Evolutionary conservation across 345 rosid genomes (phyloP).

Genomic region (Citrus inodora): DNA sequence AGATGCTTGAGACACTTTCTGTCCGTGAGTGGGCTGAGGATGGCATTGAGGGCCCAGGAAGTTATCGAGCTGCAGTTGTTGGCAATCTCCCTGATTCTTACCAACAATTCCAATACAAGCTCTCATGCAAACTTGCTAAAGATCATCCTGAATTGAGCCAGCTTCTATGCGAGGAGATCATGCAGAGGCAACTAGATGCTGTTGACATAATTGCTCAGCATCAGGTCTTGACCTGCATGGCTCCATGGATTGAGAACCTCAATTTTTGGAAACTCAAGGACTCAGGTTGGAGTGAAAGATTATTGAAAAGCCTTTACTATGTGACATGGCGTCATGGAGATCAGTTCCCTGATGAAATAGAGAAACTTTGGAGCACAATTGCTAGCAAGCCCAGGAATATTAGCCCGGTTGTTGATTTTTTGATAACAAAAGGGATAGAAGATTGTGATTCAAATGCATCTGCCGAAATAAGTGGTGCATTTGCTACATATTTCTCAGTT

Average conservation of each 20-base stretch:
- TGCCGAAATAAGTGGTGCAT: slow-evolving; percentile 98
- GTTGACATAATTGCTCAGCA: slow-evolving; percentile 99
- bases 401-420: slow-evolving; percentile 93
- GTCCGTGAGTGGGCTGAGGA: slow-evolving; percentile 98
- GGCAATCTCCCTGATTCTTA: slow-evolving; percentile 99
- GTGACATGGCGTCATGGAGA: slow-evolving; percentile 99
- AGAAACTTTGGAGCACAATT: slow-evolving; percentile 97
- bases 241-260: slow-evolving; percentile 99
- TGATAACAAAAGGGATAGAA: slow-evolving; percentile 95
- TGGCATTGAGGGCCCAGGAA: slow-evolving; percentile 85
- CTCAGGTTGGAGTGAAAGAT: slow-evolving; percentile 97
- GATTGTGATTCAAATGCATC: slow-evolving; percentile 99
- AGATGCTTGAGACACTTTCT: slow-evolving; percentile 99
- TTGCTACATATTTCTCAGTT: slow-evolving; percentile 98
- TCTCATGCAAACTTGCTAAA: slow-evolving; percentile 94
- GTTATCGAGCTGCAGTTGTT: slow-evolving; percentile 97
- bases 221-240: slow-evolving; percentile 99
- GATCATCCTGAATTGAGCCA: slow-evolving; percentile 96
- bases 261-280: slow-evolving; percentile 99
- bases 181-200: slow-evolving; percentile 99
- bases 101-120: slow-evolving; percentile 97
- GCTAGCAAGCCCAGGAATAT: slow-evolving; percentile 95
- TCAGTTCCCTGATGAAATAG: slow-evolving; percentile 98
- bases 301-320: slow-evolving; percentile 93
- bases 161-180: slow-evolving; percentile 96